A percentile compares a stretch with the other conserved stretches of the same genome.
phyloP scores from a whole-genome alignment of 129 eudicot species.

The Pittosporum tobira region DNA sequence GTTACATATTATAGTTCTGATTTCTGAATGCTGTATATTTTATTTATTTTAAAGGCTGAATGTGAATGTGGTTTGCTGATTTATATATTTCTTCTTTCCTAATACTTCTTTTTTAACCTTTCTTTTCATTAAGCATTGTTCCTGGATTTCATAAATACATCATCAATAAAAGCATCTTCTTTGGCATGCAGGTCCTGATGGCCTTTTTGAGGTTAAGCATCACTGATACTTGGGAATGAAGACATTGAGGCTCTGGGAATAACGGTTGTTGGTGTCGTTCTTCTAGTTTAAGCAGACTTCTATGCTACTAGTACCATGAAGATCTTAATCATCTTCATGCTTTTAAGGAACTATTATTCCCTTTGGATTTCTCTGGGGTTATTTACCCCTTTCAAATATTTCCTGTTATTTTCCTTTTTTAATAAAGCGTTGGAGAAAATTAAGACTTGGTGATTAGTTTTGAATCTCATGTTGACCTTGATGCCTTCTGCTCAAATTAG shows the following conservation, averaged over 20 bases:
- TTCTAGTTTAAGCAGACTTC: constrained; percentile 1
- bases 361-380: too few relatives aligned
- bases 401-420: too few relatives aligned
- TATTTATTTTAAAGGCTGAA: too few relatives aligned
- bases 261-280: constrained; percentile 16
- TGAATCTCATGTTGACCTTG: neutral
- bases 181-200: constrained; percentile 30
- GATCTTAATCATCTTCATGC: too few relatives aligned
- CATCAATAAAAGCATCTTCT: neutral
- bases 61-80: too few relatives aligned
- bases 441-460: constrained; percentile 6
- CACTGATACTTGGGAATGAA: constrained; percentile 31
- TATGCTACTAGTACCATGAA: neutral
- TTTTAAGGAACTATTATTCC: too few relatives aligned
- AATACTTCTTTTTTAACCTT: neutral
- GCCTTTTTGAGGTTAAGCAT: constrained; percentile 64
- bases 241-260: constrained; percentile 14
- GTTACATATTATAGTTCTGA: too few relatives aligned
- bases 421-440: neutral
- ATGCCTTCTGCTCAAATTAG: too few relatives aligned
- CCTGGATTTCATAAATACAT: neutral
- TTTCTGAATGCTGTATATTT: too few relatives aligned
- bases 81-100: too few relatives aligned
- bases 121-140: neutral
- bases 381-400: too few relatives aligned